These are phyloP conservation scores for Conticribra guillardii DNA, from an alignment of 108 stramenopile species.

Conservation along the genomic window DNA sequence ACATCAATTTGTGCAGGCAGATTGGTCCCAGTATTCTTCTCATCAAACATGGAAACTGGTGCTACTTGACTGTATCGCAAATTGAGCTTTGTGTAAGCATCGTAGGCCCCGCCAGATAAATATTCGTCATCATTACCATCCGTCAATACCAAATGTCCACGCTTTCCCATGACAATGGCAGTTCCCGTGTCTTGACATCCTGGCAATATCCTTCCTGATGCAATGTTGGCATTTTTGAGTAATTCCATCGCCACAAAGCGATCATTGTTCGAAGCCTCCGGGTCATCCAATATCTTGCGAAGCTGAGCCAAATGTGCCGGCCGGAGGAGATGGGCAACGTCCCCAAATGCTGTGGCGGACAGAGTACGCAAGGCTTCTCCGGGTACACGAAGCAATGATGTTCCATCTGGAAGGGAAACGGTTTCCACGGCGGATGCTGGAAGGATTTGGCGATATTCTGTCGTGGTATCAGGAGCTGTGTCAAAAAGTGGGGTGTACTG, in stretches of 20 bases:
- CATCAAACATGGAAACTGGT: constrained; percentile 93
- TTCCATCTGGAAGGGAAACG: constrained; percentile 53
- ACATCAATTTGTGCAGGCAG: constrained; percentile 95
- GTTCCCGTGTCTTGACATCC: constrained; percentile 98
- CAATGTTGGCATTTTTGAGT: constrained; percentile 96
- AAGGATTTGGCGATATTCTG: constrained; percentile 65
- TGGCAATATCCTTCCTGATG: constrained; percentile 86
- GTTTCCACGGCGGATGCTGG: constrained; percentile 64
- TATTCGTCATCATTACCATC: constrained; percentile 95
- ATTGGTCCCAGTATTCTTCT: constrained; percentile 94
- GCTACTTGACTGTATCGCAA: constrained; percentile 94
- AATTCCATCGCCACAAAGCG: constrained; percentile 96
- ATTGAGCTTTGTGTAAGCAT: constrained; percentile 92
- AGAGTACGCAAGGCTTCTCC: constrained; percentile 63
- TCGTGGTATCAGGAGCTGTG: constrained; percentile 38
- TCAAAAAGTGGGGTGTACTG: constrained; percentile 79
- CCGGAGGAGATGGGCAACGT: constrained; percentile 93
- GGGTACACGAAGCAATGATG: constrained; percentile 57
- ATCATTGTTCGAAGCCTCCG: constrained; percentile 95
- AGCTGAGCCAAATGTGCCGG: constrained; percentile 91
- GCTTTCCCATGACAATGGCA: constrained; percentile 93
- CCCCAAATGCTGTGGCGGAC: constrained; percentile 80
- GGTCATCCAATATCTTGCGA: constrained; percentile 92
- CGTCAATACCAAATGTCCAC: constrained; percentile 90
- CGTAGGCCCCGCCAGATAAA: constrained; percentile 86